These are phyloP conservation scores for Cryptococcus depauperatus DNA, from an alignment of 1,284 basidiomycete species.

Conservation along the genomic window DNA sequence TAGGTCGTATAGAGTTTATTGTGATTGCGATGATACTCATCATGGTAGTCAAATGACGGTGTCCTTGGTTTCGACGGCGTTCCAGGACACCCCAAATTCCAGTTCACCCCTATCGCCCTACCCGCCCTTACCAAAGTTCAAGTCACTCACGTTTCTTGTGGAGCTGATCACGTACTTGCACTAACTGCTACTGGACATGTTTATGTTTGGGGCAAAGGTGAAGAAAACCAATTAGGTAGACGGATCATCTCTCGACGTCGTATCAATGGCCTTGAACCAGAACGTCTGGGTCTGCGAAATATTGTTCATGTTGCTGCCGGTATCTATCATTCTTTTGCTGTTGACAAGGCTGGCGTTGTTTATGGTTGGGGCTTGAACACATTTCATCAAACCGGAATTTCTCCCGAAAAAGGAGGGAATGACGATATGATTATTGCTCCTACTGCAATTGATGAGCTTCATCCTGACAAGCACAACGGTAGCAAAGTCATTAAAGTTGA, in stretches of 20 bases:
- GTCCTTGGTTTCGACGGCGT: constrained; percentile 73
- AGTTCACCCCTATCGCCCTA: constrained; percentile 47
- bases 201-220: constrained; percentile 70
- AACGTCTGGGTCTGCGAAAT: constrained; percentile 67
- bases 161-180: constrained; percentile 78
- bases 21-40: background rate
- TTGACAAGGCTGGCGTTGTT: constrained; percentile 69
- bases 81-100: constrained; percentile 42
- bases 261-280: constrained; percentile 64
- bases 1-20: constrained; percentile 46
- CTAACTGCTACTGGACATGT: constrained; percentile 76
- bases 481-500: constrained; percentile 55
- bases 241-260: constrained; percentile 74
- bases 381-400: constrained; percentile 57
- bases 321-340: constrained; percentile 78
- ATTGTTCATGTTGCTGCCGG: constrained; percentile 72
- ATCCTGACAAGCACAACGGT: constrained; percentile 58
- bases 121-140: constrained; percentile 48
- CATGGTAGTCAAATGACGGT: constrained; percentile 66
- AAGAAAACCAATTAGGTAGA: constrained; percentile 77
- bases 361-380: constrained; percentile 90
- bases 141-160: constrained; percentile 67
- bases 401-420: too few species aligned
- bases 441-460: constrained; percentile 58
- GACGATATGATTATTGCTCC: constrained; percentile 60